Conservation (phyloP, 139 green algal genomes). For the Trebouxia sp. region DNA sequence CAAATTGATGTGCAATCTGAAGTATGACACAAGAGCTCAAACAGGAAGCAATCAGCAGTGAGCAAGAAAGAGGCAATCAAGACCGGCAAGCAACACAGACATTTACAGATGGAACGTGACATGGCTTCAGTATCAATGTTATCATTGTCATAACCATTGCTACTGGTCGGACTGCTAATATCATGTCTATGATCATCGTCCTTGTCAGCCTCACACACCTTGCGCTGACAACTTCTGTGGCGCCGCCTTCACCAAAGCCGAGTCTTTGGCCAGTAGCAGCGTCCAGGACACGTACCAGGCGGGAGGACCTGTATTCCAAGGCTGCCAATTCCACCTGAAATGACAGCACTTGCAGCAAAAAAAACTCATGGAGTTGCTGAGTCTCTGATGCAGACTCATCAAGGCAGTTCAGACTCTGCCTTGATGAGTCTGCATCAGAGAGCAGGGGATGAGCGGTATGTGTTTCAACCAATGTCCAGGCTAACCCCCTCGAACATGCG, state of each 20-base stretch:
- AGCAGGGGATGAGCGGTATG: too few species aligned
- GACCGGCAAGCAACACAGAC: neutral
- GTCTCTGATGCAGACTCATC: neutral
- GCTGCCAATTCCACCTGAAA: slow-evolving; percentile 71
- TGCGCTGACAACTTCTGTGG: slow-evolving; percentile 64
- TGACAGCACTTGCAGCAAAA: neutral
- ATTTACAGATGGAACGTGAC: neutral
- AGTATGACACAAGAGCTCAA: neutral
- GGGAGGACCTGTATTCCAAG: slow-evolving; percentile 52
- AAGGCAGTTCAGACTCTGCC: too few species aligned
- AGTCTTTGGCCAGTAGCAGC: slow-evolving; percentile 21
- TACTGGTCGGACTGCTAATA: too few species aligned
- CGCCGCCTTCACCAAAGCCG: slow-evolving; percentile 38
- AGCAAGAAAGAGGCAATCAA: neutral
- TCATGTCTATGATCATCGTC: too few species aligned
- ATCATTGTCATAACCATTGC: too few species aligned
- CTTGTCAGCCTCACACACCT: too few species aligned
- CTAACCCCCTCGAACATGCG: too few species aligned
- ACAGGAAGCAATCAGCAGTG: neutral
- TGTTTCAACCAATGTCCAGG: too few species aligned
- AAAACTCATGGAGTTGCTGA: neutral
- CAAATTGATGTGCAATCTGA: neutral
- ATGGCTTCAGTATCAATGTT: too few species aligned
- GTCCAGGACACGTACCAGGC: slow-evolving; percentile 54
- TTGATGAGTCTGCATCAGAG: too few species aligned